Base-by-base conservation (phyloP, 805 yeast species). In the Kazachstania bromeliacearum region DNA sequence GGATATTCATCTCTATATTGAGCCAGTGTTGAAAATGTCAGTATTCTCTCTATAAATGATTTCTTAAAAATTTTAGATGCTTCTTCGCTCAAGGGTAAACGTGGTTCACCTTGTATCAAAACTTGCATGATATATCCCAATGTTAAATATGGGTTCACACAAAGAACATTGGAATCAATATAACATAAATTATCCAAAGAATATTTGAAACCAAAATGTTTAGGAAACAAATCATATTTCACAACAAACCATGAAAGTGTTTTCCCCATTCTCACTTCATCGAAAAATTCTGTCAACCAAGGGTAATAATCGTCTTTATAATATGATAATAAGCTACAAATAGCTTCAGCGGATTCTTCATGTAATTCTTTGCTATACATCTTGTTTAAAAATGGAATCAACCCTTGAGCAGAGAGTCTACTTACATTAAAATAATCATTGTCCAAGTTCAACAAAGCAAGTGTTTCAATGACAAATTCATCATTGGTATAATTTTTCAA, bases 241-340 rank as follows among this genome's bases (percentile, higher is more conserved):
- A 36, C 35, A 14, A 36, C 5, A 6, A 35, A 17, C 37, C 37
- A 35, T 10, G 27, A n/a, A 20, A 16, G 20, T 5, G 34, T 13
- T 14, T 22, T 14, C 7, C 15, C 14, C 6, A 17, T 22, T 8
- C 25, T 12, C 12, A 22, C 25, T 12, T 22, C 25, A 8, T 12
- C 12, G 25, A 22, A 8, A 22, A 22, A 8, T 22, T 8, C 26
- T 23, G 26, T 23, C 26, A n/a, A 10, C 26, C 26, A 23, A 10
- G 26, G 26, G 26, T 23, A 10, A 10, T 23, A 23, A 10, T 23
- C 10, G n/a, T n/a, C n/a, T n/a, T n/a, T n/a, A n/a, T n/a, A n/a
- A n/a, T n/a, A 10, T 10, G 26, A 23, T 18, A 29, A 21, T 13
- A 29, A 13, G 17, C 15, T 17, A 29, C 33, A 19, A 19, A 29